Conservation (phyloP, 129 eudicot species). For the sunflower (Helianthus annuus) region HanXRQr2.0-SUNRISE NC_035435.2:17620700-17621199, state of each 20-base stretch:
- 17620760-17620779: neutral
- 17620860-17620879: neutral
- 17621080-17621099: slow-evolving; percentile 52
- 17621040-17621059: slow-evolving; percentile 45
- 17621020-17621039: slow-evolving; percentile 64
- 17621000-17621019: slow-evolving; percentile 84
- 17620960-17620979: slow-evolving; percentile 83
- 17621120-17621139: slow-evolving; percentile 37
- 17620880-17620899: slow-evolving; percentile 18
- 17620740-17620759: slow-evolving; percentile 8
- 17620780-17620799: slow-evolving; percentile 31
- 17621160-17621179: no score
- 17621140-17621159: neutral
- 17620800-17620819: slow-evolving; percentile 25
- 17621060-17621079: slow-evolving; percentile 73
- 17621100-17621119: slow-evolving; percentile 69
- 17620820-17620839: slow-evolving; percentile 21
- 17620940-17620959: slow-evolving; percentile 76
- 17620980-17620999: slow-evolving; percentile 80
- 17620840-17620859: slow-evolving; percentile 5
- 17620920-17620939: slow-evolving; percentile 59
- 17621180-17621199: no score
- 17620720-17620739: slow-evolving; percentile 5
- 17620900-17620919: slow-evolving; percentile 21
- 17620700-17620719: no score